These are phyloP conservation scores for Yamadazyma jaroonii DNA, from an alignment of 1,139 yeast species.

Conservation along the genomic window DNA sequence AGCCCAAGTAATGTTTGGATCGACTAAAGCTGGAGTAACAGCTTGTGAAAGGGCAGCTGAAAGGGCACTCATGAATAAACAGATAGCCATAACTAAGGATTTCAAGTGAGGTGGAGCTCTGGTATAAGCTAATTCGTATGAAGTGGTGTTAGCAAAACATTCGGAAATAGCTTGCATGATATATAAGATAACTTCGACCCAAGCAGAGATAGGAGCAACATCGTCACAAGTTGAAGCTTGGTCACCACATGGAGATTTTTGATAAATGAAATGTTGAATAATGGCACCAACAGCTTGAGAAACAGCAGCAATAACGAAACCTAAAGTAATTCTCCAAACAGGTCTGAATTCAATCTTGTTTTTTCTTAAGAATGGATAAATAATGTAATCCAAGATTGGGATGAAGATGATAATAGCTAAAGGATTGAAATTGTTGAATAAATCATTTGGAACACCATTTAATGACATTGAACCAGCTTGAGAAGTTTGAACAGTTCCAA, in stretches of 20 bases:
- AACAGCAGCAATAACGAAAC: slow-evolving; percentile 33
- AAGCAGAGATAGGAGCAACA: slow-evolving; percentile 53
- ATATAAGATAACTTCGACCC: slow-evolving; percentile 52
- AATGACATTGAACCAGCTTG: slow-evolving; percentile 67
- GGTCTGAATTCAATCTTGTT: slow-evolving; percentile 38
- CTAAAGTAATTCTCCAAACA: slow-evolving; percentile 33
- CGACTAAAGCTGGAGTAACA: slow-evolving; percentile 43
- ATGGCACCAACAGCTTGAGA: slow-evolving; percentile 43
- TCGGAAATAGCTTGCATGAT: slow-evolving; percentile 62
- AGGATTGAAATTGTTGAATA: slow-evolving; percentile 66
- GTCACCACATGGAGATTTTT: slow-evolving; percentile 40
- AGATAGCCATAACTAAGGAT: slow-evolving; percentile 65
- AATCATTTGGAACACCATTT: slow-evolving; percentile 70
- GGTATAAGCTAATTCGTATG: slow-evolving; percentile 68
- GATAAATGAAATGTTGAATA: slow-evolving; percentile 33
- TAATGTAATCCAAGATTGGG: slow-evolving; percentile 55
- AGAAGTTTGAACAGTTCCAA: slow-evolving; percentile 60
- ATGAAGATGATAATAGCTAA: slow-evolving; percentile 61
- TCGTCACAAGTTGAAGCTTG: slow-evolving; percentile 48
- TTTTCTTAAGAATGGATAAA: slow-evolving; percentile 61
- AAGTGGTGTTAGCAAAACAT: slow-evolving; percentile 67
- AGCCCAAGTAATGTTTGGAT: slow-evolving; percentile 18
- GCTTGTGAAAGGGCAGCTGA: slow-evolving; percentile 60
- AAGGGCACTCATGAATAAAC: slow-evolving; percentile 58
- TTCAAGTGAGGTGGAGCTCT: slow-evolving; percentile 68